Base-by-base conservation (phyloP, 176 grass and related monocot species). In the Paspalum notatum region DNA sequence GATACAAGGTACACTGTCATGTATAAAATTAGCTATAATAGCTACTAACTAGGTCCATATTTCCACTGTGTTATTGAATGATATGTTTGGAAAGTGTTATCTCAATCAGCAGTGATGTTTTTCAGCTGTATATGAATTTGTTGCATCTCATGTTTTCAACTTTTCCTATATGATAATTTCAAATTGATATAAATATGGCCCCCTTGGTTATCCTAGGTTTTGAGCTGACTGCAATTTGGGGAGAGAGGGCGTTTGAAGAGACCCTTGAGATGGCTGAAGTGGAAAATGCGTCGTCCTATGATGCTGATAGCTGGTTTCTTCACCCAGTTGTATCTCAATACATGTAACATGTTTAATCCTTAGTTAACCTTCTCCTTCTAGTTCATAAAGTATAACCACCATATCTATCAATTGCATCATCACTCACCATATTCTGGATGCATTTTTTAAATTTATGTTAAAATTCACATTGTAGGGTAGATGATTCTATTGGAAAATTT, bases 261-360 rank as follows among this genome's bases (percentile, higher is more conserved):
- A 95, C 90, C 76, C 86, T 87, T 87, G 95, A 95, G 89, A 98
- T 98, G 95, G 95, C 92, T 52, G 95, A 98, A 80, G 87, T 98
- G 71, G 95, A 98, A 94, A 98, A 95, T 55, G 59, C 90, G 71
- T 94, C 88, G 0, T 95, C 95, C 11, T 87, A 95, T 89, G 95
- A 98, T 89, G 95, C 95, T 71, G 90, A 93, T 58, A 86, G 74
- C 61, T 98, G 95, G 95, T 76, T 98, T 87, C 81, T 98, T 81
- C 86, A 84, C 66, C 90, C 90, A 70, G 53, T 89, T 62, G 86
- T 98, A 59, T 93, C 88, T 67, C 86, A 83, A 72, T 90, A 89
- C 75, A 95, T 98, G 95, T 98, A 87, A 87, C 66, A 32, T 68
- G 71, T 74, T 78, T 63, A 27, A 64, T 76, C 58, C 46, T 64